Percentiles rank a stretch among this genome's conserved stretches.
phyloP scores from a whole-genome alignment of 495 filamentous ascomycete species.

The Neurospora tetrasperma region DNA sequence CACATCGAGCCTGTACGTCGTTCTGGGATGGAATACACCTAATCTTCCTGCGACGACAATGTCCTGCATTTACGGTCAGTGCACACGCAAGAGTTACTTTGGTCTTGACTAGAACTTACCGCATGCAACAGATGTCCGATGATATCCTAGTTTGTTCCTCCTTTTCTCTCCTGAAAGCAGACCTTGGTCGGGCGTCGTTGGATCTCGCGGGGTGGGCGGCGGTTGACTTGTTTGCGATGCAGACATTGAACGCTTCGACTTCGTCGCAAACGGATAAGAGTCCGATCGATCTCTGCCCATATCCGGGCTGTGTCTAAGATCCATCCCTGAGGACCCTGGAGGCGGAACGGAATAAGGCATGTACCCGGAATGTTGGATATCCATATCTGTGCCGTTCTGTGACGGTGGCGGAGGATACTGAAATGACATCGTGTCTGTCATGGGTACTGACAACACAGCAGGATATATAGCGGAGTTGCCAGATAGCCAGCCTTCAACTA shows the following conservation, averaged over 20 bases:
- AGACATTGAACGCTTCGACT: slow-evolving; percentile 54
- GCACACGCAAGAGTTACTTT: not conserved
- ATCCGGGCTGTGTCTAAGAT: slow-evolving; percentile 29
- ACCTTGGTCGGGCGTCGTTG: slow-evolving; percentile 15
- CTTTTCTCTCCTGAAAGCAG: slow-evolving; percentile 63
- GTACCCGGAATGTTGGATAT: slow-evolving; percentile 31
- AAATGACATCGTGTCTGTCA: slow-evolving; percentile 43
- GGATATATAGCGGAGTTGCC: slow-evolving; percentile 23
- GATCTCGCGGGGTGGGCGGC: slow-evolving; percentile 20
- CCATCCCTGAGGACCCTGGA: slow-evolving; percentile 29
- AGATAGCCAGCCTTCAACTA: slow-evolving; percentile 22
- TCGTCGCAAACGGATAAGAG: slow-evolving; percentile 28
- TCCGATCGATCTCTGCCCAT: slow-evolving; percentile 27
- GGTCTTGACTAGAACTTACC: slow-evolving; percentile 50
- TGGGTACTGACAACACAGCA: slow-evolving; percentile 25
- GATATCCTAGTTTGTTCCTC: slow-evolving; percentile 94
- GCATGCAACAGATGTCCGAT: slow-evolving; percentile 94
- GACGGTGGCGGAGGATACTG: slow-evolving; percentile 40
- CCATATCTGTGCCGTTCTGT: slow-evolving; percentile 34
- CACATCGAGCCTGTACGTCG: slow-evolving; percentile 76
- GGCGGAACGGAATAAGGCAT: slow-evolving; percentile 28
- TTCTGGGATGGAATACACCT: slow-evolving; percentile 73
- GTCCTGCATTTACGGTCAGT: slow-evolving; percentile 44
- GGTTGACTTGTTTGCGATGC: slow-evolving; percentile 40
- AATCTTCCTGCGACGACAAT: slow-evolving; percentile 93